Evolutionary conservation across 2,329 filamentous ascomycete species (phyloP), one percentile per base, ranked within the genome.

Genomic region (Neofusicoccum ribis): DNA sequence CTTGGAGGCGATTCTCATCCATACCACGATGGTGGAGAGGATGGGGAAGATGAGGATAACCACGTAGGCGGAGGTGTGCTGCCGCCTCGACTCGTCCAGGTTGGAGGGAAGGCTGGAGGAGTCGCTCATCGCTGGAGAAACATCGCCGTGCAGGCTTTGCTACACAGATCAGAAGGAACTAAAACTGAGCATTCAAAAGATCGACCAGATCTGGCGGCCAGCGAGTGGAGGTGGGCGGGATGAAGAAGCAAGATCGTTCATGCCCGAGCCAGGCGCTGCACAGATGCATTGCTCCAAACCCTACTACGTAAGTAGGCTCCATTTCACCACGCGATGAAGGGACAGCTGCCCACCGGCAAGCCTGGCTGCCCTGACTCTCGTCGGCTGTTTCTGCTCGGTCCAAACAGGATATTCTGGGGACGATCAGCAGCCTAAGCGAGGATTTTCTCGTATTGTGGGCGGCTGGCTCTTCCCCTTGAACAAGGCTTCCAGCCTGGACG

Each of bases 211-310:
- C 23, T 34, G 9, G 20, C 54, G 54, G 15, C 37, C 4, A 20
- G 51, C 52, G 52, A 31, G 52, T 31, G 1, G 52, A 20, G 6
- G 54, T 36, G 27, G 50, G 54, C 20, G 20, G 41, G 56, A 15
- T 60, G 56, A 60, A 60, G 43, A 60, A 47, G 43, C 56, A 60
- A 23, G 27, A 46, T 17, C 31, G 41, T 15, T 60, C 43, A 60
- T 47, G 41, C 56, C 43, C 56, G 11, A 23, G n/a, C 15, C 50
- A 37, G 34, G 31, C 50, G n/a, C 20, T 46, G 37, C 39, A 59
- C 41, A 46, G 41, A 47, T 36, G 41, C 54, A 37, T 20, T 23
- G 37, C n/a, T 27, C 52, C 27, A 37, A 6, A 46, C 31, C 17
- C 27, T 7, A 46, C 41, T 7, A 46, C 41, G 56, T 20, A 37